These are phyloP conservation scores for Arachis stenosperma DNA, from an alignment of 306 rosid species.

Conservation along the genomic window DNA sequence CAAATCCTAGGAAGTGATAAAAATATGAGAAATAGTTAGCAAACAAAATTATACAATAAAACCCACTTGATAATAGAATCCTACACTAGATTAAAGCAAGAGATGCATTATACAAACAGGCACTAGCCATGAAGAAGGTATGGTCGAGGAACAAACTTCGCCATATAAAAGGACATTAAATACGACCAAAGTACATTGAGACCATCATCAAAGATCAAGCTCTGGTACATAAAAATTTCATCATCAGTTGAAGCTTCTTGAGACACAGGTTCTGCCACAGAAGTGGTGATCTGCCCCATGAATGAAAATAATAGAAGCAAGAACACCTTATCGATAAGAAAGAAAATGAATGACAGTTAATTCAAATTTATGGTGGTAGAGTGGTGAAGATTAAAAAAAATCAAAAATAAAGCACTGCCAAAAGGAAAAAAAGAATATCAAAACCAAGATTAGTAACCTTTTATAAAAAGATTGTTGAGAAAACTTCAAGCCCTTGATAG, in stretches of 20 bases:
- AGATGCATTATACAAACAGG: constrained; percentile 17
- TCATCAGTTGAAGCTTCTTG: constrained; percentile 78
- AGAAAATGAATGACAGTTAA: constrained; percentile 15
- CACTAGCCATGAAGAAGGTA: constrained; percentile 2
- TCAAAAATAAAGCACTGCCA: constrained; percentile 24
- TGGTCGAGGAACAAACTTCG: not conserved
- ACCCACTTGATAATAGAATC: not conserved
- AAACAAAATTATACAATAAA: no score
- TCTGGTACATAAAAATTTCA: constrained; percentile 94
- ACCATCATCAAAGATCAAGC: constrained; percentile 92
- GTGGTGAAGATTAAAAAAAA: constrained; percentile 23
- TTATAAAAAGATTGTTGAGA: constrained; percentile 31
- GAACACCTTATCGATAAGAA: constrained; percentile 38
- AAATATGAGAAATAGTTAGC: no score
- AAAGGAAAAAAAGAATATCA: constrained; percentile 34
- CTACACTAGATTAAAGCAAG: not conserved
- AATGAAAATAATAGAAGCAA: constrained; percentile 39
- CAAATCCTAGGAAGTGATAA: no score
- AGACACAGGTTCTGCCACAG: constrained; percentile 55
- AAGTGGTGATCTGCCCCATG: constrained; percentile 67
- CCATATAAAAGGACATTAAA: not conserved
- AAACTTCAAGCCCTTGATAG: constrained; percentile 42
- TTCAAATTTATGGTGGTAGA: constrained; percentile 31
- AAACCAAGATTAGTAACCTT: constrained; percentile 37
- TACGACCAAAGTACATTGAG: constrained; percentile 61